Evolutionary conservation across 2,329 filamentous ascomycete genomes (phyloP).

Genomic region (Aureobasidium sp.): DNA sequence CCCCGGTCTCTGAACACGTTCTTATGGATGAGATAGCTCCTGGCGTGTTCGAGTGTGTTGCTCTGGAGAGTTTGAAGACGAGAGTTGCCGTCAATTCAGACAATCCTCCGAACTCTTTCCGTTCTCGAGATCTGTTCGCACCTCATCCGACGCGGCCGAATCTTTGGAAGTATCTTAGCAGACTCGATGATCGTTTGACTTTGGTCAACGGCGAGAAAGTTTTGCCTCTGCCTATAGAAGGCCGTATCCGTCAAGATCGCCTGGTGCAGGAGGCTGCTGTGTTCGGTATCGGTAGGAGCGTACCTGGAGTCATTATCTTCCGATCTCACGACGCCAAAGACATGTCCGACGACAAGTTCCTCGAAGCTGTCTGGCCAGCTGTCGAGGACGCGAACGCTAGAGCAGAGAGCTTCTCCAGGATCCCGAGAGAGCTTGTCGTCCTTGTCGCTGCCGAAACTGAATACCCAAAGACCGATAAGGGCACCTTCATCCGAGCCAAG

Average conservation of each 20-base stretch:
- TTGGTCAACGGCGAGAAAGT: slow-evolving; percentile 47
- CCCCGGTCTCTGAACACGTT: slow-evolving; percentile 23
- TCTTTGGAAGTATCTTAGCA: slow-evolving; percentile 42
- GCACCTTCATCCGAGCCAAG: slow-evolving; percentile 48
- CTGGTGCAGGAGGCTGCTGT: slow-evolving; percentile 51
- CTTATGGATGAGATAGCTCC: slow-evolving; percentile 31
- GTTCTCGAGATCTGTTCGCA: slow-evolving; percentile 44
- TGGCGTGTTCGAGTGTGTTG: slow-evolving; percentile 37
- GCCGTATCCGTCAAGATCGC: slow-evolving; percentile 45
- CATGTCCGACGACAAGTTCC: slow-evolving; percentile 39
- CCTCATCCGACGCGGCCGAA: slow-evolving; percentile 37
- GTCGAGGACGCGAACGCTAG: slow-evolving; percentile 46
- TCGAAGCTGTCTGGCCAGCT: slow-evolving; percentile 44
- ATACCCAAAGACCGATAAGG: slow-evolving; percentile 51
- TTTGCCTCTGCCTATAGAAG: slow-evolving; percentile 45
- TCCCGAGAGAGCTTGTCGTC: slow-evolving; percentile 48
- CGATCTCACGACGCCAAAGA: slow-evolving; percentile 37
- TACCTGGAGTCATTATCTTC: slow-evolving; percentile 49
- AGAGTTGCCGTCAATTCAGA: slow-evolving; percentile 39
- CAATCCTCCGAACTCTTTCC: slow-evolving; percentile 39
- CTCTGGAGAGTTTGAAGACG: slow-evolving; percentile 30
- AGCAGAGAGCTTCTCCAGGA: slow-evolving; percentile 46
- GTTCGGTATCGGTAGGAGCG: slow-evolving; percentile 48
- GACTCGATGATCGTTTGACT: slow-evolving; percentile 42
- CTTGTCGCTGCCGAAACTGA: slow-evolving; percentile 38